Base-by-base conservation (phyloP, 441 rosid species). In the Oxalis stricta region DNA sequence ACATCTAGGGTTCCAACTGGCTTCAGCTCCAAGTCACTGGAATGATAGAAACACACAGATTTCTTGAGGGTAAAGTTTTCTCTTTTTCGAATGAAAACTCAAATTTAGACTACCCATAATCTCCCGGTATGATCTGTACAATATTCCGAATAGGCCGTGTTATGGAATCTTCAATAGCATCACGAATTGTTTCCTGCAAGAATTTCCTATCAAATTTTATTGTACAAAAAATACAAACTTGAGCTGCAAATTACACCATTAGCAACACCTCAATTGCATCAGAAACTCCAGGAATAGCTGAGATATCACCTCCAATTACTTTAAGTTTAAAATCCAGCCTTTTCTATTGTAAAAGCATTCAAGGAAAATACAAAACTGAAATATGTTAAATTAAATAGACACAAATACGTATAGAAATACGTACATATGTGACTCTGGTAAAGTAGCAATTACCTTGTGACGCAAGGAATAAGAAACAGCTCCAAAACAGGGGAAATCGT, bases 101-200 rank as follows among this genome's bases (percentile, higher is more conserved):
- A 30, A 37, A 26, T 39, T 35, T 41, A 20, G 33, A 24, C 29
- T 64, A 85, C 96, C 96, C 86, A 66, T 87, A 87, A 67, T 92
- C 97, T 55, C 99, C 99, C 18, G 97, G 96, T 44, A 82, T 31
- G 63, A 84, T 87, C 23, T 87, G 80, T 40, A 87, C 40, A 47
- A 87, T 76, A 60, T 92, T 80, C 46, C 97, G 70, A 45, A 88
- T 80, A 7, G 99, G 99, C 99, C 99, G 87, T 34, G 84, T 87
- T 32, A 92, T 55, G 9, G 92, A 73, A 61, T 84, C 97, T 65
- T 92, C 96, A 46, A 92, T 50, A 4, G 97, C 96, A 63, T 92
- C 80, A 19, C 62, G 59, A 38, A 87, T 87, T 16, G 93, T 84
- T 61, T 75, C 97, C 99, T 87, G 70, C 13, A 50, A 10, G 44